Percentiles rank a stretch among this genome's conserved stretches.
These are phyloP conservation scores for Oidiodendron maius DNA, from an alignment of 495 filamentous ascomycete species.

Conservation along the genomic window DNA sequence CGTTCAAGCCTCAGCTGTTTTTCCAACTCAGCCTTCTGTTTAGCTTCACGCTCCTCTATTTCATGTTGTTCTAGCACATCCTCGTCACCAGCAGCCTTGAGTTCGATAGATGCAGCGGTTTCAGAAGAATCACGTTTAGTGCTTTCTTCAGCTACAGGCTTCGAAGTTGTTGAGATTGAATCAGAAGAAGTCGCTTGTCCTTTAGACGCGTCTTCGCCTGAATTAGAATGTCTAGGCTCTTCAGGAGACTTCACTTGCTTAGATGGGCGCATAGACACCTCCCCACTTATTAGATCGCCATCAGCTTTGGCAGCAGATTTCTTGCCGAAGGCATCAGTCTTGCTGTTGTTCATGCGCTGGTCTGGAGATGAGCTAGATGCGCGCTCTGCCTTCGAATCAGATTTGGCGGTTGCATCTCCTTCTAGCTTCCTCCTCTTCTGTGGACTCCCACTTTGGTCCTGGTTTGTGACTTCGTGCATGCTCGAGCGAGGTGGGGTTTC, in stretches of 20 bases:
- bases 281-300: slow-evolving; percentile 11
- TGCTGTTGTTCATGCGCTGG: slow-evolving; percentile 9
- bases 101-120: slow-evolving; percentile 18
- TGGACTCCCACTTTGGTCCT: slow-evolving; percentile 41
- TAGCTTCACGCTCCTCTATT: slow-evolving; percentile 38
- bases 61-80: slow-evolving; percentile 35
- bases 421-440: slow-evolving; percentile 45
- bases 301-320: slow-evolving; percentile 13
- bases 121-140: slow-evolving; percentile 12
- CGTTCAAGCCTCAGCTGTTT: slow-evolving; percentile 22
- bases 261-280: slow-evolving; percentile 6
- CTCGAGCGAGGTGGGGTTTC: slow-evolving; percentile 59
- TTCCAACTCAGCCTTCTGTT: slow-evolving; percentile 32
- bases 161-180: slow-evolving; percentile 1
- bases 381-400: slow-evolving; percentile 8
- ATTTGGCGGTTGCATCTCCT: slow-evolving; percentile 4
- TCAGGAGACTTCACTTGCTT: slow-evolving; percentile 4
- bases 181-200: slow-evolving; percentile 1
- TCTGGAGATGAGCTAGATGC: slow-evolving; percentile 22
- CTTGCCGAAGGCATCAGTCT: slow-evolving; percentile 12
- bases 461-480: slow-evolving; percentile 37
- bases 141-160: slow-evolving; percentile 5
- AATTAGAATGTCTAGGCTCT: background rate
- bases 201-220: slow-evolving; percentile 6
- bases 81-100: slow-evolving; percentile 30